Evolutionary conservation across 1,139 yeast genomes (phyloP).

Genomic region (Magnusiomyces starmeri): DNA sequence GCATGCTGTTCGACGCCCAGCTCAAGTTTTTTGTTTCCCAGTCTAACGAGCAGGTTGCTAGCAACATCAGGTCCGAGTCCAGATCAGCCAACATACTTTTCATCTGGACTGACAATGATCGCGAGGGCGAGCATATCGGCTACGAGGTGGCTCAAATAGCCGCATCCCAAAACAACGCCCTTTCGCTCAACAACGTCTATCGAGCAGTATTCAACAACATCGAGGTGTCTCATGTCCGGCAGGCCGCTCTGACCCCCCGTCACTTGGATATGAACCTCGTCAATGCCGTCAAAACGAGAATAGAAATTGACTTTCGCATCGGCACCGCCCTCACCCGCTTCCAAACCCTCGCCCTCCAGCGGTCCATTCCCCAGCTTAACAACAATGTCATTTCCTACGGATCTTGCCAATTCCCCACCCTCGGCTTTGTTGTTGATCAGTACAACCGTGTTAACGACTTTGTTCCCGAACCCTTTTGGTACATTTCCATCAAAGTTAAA

Average conservation of each 20-base stretch:
- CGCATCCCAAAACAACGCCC: slow-evolving; percentile 56
- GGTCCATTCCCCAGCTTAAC: slow-evolving; percentile 23
- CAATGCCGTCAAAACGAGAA: slow-evolving; percentile 77
- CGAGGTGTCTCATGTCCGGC: slow-evolving; percentile 62
- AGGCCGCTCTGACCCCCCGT: slow-evolving; percentile 67
- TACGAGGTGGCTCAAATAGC: slow-evolving; percentile 54
- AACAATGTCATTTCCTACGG: slow-evolving; percentile 61
- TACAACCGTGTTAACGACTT: slow-evolving; percentile 68
- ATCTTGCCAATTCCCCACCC: slow-evolving; percentile 93
- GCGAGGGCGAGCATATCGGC: slow-evolving; percentile 97
- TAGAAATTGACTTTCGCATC: slow-evolving; percentile 80
- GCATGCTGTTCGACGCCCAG: slow-evolving; percentile 64
- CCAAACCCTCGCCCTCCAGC: slow-evolving; percentile 46
- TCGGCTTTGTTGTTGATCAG: slow-evolving; percentile 95
- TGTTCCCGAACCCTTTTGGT: slow-evolving; percentile 77
- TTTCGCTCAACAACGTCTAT: slow-evolving; percentile 42
- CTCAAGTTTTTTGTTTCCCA: slow-evolving; percentile 38
- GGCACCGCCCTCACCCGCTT: slow-evolving; percentile 87
- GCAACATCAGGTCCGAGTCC: slow-evolving; percentile 67
- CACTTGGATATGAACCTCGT: slow-evolving; percentile 62
- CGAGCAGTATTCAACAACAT: slow-evolving; percentile 86
- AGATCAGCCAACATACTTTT: slow-evolving; percentile 53
- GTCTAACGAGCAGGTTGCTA: slow-evolving; percentile 46
- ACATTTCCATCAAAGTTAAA: slow-evolving; percentile 46
- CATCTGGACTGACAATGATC: slow-evolving; percentile 99